phyloP scores from a whole-genome alignment of 345 rosid species.

The Atalantia buxifolia region DNA sequence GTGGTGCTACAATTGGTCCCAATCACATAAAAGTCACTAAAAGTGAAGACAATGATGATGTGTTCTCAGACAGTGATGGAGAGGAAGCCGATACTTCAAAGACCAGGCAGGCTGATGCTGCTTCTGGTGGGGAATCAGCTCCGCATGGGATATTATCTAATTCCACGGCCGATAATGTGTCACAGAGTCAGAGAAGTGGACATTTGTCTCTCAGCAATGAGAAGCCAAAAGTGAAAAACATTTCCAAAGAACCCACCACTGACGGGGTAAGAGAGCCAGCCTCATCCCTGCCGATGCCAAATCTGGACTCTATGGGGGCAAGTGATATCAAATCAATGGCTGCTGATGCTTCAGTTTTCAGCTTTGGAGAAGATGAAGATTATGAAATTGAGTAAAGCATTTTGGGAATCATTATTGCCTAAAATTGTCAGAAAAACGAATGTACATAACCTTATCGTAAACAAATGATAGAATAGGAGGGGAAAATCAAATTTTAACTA shows the following conservation, averaged over 20 bases:
- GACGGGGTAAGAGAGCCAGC: constrained; percentile 25
- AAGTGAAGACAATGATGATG: constrained; percentile 55
- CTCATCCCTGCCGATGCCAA: constrained; percentile 18
- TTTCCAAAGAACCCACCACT: constrained; percentile 17
- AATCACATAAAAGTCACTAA: constrained; percentile 23
- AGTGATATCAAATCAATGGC: constrained; percentile 80
- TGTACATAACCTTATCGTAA: neutral
- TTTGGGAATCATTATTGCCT: neutral
- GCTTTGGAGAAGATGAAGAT: constrained; percentile 86
- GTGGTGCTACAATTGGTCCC: constrained; percentile 13
- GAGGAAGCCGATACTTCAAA: constrained; percentile 53
- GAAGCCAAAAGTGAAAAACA: constrained; percentile 7
- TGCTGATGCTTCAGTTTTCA: constrained; percentile 86
- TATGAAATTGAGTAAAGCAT: constrained; percentile 57
- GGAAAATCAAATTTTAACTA: neutral
- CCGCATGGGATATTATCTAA: constrained; percentile 13
- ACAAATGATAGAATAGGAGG: neutral
- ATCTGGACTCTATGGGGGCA: constrained; percentile 23
- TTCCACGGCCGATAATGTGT: constrained; percentile 19
- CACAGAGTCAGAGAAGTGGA: constrained; percentile 21
- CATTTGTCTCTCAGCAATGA: constrained; percentile 20
- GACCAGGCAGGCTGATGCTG: constrained; percentile 17
- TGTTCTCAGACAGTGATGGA: constrained; percentile 77
- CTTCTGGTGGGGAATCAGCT: constrained; percentile 3
- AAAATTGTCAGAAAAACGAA: neutral